A percentile compares a stretch with the other conserved stretches of the same genome.
phyloP scores from a whole-genome alignment of 23 red algal genomes.

The Gracilaria gracilis region DNA sequence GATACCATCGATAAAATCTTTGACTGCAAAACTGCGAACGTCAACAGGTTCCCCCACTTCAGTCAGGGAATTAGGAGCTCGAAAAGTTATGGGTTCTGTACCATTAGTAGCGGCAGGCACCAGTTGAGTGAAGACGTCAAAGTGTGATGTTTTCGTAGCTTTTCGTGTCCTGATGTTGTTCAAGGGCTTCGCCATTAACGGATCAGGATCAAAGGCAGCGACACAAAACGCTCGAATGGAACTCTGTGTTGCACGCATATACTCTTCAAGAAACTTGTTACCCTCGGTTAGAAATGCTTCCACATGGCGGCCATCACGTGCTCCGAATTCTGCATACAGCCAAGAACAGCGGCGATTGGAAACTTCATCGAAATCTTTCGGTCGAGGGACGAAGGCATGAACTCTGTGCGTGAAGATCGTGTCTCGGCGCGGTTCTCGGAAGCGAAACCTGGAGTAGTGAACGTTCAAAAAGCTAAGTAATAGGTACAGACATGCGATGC shows the following conservation, averaged over 20 bases:
- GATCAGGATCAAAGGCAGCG: slow-evolving; percentile 52
- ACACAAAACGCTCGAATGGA: slow-evolving; percentile 56
- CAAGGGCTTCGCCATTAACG: slow-evolving; percentile 54
- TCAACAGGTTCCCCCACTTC: slow-evolving; percentile 10
- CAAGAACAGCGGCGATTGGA: slow-evolving; percentile 51
- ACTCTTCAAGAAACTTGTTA: slow-evolving; percentile 59
- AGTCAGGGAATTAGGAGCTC: slow-evolving; percentile 11
- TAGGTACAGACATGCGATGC: neutral
- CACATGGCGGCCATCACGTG: slow-evolving; percentile 63
- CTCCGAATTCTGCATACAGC: slow-evolving; percentile 67
- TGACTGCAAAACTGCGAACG: slow-evolving; percentile 39
- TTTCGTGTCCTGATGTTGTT: slow-evolving; percentile 23
- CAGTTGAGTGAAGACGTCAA: slow-evolving; percentile 61
- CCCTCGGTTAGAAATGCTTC: slow-evolving; percentile 54
- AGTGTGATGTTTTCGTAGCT: slow-evolving; percentile 28
- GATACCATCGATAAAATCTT: slow-evolving; percentile 31
- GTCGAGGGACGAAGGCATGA: slow-evolving; percentile 53
- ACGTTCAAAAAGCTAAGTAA: neutral
- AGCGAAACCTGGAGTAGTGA: slow-evolving; percentile 12
- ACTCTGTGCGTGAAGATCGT: slow-evolving; percentile 59
- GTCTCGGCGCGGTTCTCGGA: slow-evolving; percentile 37
- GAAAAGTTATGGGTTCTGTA: slow-evolving; percentile 33
- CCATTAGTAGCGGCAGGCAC: slow-evolving; percentile 37
- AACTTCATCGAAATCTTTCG: slow-evolving; percentile 34
- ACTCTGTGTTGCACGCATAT: slow-evolving; percentile 57